Evolutionary conservation across 148 eudicot species (phyloP).

Genomic region (Selenicereus undatus): DNA sequence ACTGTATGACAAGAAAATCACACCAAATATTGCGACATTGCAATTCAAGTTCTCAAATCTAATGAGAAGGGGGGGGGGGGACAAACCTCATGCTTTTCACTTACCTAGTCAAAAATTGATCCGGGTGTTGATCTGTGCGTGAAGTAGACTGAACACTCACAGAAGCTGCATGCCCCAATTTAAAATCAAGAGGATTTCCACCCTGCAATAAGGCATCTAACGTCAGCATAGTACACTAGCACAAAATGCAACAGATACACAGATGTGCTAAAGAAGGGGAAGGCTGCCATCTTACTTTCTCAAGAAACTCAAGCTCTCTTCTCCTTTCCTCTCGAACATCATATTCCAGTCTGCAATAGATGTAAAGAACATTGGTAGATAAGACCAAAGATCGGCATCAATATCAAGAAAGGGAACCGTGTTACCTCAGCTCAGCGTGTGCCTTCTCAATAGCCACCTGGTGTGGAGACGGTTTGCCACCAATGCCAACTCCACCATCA

Average conservation of each 20-base stretch:
- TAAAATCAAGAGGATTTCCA: constrained; percentile 90
- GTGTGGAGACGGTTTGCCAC: constrained; percentile 65
- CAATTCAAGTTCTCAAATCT: constrained; percentile 6
- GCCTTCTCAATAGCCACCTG: constrained; percentile 79
- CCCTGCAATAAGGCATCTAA: constrained; percentile 45
- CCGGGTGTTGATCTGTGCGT: constrained; percentile 56
- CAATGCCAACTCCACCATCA: constrained; percentile 74
- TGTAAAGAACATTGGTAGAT: constrained; percentile 17
- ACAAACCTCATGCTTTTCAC: background rate
- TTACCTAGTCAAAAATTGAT: constrained; percentile 64
- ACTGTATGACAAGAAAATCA: constrained; percentile 38
- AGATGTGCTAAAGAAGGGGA: background rate
- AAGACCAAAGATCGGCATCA: constrained; percentile 15
- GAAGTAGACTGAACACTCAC: constrained; percentile 87
- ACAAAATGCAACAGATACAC: constrained; percentile 11
- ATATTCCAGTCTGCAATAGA: constrained; percentile 72
- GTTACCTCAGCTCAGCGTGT: constrained; percentile 83
- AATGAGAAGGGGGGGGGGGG: background rate
- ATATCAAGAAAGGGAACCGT: constrained; percentile 3
- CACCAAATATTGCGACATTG: background rate
- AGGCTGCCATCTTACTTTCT: constrained; percentile 58
- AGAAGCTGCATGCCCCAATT: constrained; percentile 56
- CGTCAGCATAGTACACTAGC: background rate
- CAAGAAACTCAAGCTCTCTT: constrained; percentile 93
- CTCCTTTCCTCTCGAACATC: constrained; percentile 73